A percentile compares a stretch with the other conserved stretches of the same genome.
Evolutionary conservation across 2,329 filamentous ascomycete species (phyloP).

Genomic region (Fusarium heterosporum): DNA sequence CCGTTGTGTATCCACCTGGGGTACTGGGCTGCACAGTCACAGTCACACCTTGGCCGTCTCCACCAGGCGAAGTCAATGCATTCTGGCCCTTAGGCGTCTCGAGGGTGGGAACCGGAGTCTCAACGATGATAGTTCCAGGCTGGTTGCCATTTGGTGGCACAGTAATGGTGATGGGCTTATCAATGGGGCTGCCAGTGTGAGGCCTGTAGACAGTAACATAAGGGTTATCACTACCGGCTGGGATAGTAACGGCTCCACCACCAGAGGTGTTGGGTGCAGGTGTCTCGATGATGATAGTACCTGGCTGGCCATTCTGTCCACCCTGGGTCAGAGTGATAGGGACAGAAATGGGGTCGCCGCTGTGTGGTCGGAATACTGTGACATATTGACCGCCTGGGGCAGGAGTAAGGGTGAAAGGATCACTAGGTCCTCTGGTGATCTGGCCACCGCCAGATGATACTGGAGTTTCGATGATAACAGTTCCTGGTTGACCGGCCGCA

Average conservation of each 20-base stretch:
- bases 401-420: slow-evolving; percentile 28
- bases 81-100: slow-evolving; percentile 28
- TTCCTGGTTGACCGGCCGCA: slow-evolving; percentile 26
- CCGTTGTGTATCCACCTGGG: slow-evolving; percentile 17
- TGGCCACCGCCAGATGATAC: slow-evolving; percentile 5
- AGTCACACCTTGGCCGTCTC: slow-evolving; percentile 16
- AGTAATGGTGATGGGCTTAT: slow-evolving; percentile 18
- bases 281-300: slow-evolving; percentile 33
- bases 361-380: slow-evolving; percentile 34
- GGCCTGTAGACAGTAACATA: slow-evolving; percentile 33
- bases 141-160: slow-evolving; percentile 10
- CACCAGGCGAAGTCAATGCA: slow-evolving; percentile 9
- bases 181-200: slow-evolving; percentile 20
- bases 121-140: slow-evolving; percentile 31
- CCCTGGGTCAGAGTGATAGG: slow-evolving; percentile 35
- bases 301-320: slow-evolving; percentile 22
- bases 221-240: slow-evolving; percentile 16
- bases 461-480: slow-evolving; percentile 36
- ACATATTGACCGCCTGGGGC: slow-evolving; percentile 15
- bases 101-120: slow-evolving; percentile 25
- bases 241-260: slow-evolving; percentile 27
- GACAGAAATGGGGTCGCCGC: slow-evolving; percentile 28
- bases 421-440: slow-evolving; percentile 8
- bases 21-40: slow-evolving; percentile 23
- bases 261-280: slow-evolving; percentile 18